Percentiles rank a stretch among this genome's conserved stretches.
Evolutionary conservation across 345 rosid genomes (phyloP).

Genomic region (Lenwebbia sp.): DNA sequence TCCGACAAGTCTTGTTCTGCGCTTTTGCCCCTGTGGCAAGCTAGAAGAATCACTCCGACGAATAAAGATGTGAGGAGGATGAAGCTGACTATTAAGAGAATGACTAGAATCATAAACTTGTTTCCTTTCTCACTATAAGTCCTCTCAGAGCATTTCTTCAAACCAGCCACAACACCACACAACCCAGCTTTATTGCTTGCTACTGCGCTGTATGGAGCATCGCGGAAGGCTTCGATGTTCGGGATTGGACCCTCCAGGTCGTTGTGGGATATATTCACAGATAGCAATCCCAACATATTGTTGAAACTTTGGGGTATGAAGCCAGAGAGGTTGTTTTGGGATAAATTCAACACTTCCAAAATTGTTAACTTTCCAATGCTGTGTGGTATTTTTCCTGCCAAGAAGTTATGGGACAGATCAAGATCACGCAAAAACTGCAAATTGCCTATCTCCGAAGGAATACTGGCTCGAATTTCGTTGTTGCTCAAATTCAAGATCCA

Average conservation of each 20-base stretch:
- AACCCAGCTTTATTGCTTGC: conserved; percentile 1
- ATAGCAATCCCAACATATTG: conserved; percentile 6
- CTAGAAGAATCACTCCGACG: neutral
- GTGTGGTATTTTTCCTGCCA: neutral
- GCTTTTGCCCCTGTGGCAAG: neutral
- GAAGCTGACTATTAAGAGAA: neutral
- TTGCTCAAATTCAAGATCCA: conserved; percentile 7
- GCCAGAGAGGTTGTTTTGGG: conserved; percentile 14
- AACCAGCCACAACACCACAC: neutral
- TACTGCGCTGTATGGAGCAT: neutral
- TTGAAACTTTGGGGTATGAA: conserved; percentile 6
- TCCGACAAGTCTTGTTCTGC: neutral
- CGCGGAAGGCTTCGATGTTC: neutral
- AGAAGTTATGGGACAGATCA: neutral
- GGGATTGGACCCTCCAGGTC: neutral
- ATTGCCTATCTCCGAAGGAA: neutral
- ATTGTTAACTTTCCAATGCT: neutral
- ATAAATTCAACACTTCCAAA: neutral
- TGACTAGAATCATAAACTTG: neutral
- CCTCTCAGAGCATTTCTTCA: neutral
- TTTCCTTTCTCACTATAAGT: neutral
- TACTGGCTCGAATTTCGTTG: neutral
- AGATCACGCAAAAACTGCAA: neutral
- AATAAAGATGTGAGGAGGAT: neutral
- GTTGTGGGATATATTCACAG: conserved; percentile 14